Conservation (phyloP, 1,284 basidiomycete species). For the Pascua guehoae region DNA sequence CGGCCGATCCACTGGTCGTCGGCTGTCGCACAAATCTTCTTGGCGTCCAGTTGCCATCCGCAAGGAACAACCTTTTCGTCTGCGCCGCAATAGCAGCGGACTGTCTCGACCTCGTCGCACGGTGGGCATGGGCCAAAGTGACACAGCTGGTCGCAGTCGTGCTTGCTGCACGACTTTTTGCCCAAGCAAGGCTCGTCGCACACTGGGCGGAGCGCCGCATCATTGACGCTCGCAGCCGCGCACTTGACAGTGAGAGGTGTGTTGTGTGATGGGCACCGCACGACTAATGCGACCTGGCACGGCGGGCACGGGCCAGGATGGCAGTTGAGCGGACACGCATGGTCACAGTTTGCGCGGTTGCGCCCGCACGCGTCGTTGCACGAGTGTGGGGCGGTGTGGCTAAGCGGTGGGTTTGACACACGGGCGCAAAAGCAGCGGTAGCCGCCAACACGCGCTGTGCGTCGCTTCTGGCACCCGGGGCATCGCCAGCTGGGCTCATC, state of each 20-base stretch:
- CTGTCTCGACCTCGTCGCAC: conserved; percentile 59
- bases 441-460: conserved; percentile 60
- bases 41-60: conserved; percentile 56
- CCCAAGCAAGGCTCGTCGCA: conserved; percentile 66
- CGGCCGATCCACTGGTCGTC: conserved; percentile 61
- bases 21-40: conserved; percentile 31
- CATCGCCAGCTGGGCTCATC: conserved; percentile 69
- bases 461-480: conserved; percentile 77
- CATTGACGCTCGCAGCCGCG: conserved; percentile 49
- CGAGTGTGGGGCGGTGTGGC: conserved; percentile 72
- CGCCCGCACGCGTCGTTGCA: conserved; percentile 75
- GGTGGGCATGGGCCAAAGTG: conserved; percentile 68
- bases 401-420: conserved; percentile 64
- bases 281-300: conserved; percentile 56
- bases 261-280: conserved; percentile 66
- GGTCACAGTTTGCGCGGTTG: conserved; percentile 57
- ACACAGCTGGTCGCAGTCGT: conserved; percentile 57
- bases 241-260: conserved; percentile 64
- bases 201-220: conserved; percentile 53
- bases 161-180: conserved; percentile 64
- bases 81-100: conserved; percentile 73
- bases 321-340: conserved; percentile 67
- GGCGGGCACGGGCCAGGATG: conserved; percentile 78
- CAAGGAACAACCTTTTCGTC: conserved; percentile 61
- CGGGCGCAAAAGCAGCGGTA: conserved; percentile 85